Conservation (phyloP, 2,329 filamentous ascomycete genomes). For the Celoporthe dispersa region DNA sequence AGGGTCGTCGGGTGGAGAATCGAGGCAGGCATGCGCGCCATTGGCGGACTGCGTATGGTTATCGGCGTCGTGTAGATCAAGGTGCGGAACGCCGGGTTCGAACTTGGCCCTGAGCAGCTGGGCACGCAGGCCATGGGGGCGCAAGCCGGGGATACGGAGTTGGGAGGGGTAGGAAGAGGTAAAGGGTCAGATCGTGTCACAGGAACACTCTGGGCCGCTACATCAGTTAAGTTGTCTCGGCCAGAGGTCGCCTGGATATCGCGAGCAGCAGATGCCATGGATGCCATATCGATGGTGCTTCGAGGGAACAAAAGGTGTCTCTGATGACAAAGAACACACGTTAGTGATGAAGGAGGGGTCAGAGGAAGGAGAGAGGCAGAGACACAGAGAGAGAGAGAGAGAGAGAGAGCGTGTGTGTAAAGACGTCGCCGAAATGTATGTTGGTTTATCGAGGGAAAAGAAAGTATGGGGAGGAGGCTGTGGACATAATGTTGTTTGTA, state of each 20-base stretch:
- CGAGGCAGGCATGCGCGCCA: constrained; percentile 38
- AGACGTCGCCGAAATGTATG: not conserved
- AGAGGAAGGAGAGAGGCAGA: not conserved
- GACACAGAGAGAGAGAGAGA: too few relatives aligned
- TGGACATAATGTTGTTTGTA: constrained; percentile 3
- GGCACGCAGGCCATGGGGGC: constrained; percentile 77
- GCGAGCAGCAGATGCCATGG: constrained; percentile 69
- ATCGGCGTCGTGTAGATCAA: constrained; percentile 78
- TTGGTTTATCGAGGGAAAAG: not conserved
- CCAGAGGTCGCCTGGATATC: constrained; percentile 66
- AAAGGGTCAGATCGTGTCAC: constrained; percentile 68
- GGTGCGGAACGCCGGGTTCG: constrained; percentile 79
- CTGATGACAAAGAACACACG: constrained; percentile 34
- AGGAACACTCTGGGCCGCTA: constrained; percentile 69
- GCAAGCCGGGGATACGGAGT: constrained; percentile 88
- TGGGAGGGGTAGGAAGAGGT: constrained; percentile 88
- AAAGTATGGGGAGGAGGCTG: not conserved
- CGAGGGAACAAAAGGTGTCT: constrained; percentile 38
- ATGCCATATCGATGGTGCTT: constrained; percentile 60
- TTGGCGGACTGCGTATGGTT: constrained; percentile 38
- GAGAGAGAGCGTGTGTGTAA: not conserved
- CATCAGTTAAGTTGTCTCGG: constrained; percentile 75
- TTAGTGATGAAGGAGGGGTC: constrained; percentile 29
- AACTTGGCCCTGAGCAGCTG: constrained; percentile 64
- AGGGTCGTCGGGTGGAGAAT: constrained; percentile 64